Evolutionary conservation across 805 yeast species (phyloP), one percentile per base, ranked within the genome.

Genomic region (Candida railenensis): DNA sequence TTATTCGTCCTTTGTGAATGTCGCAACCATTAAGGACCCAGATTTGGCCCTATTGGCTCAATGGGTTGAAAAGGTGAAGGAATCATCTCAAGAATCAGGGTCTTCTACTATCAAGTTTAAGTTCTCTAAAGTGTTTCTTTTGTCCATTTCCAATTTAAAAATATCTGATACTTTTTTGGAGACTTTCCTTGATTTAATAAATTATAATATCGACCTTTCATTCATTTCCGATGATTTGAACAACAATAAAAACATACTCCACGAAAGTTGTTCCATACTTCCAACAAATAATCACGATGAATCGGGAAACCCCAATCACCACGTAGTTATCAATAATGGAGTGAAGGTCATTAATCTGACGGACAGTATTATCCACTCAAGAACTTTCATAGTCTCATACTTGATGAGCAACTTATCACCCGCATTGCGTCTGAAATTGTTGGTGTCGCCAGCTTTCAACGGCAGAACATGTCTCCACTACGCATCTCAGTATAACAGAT

Each of bases 391-490:
- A 15, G 64, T 72, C 3, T 53, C 66, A 45, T 61, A 65, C 46
- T 58, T 68, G n/a, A 53, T 70, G 54, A 51, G 61, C 1, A 58
- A 53, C 34, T 45, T 61, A 12, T 34, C 56, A 1, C 45, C 48
- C 1, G 49, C 49, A 3, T 52, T 57, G 0, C 44, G 61, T 3
- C 42, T 50, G 8, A 52, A 58, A 3, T 48, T 71, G 8, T 58
- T 71, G 18, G 56, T 58, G 2, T 50, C 65, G 33, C 78, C 75
- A 56, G 95, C 87, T 62, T 73, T 78, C 41, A 80, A 82, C 53
- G 96, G 95, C 3, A 77, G 92, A 52, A 82, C 85, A 1, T 91
- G 97, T 19, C 67, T 94, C 15, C 98, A 92, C 64, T 89, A 90
- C 61, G 95, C 96, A 3, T 78, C 95, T 2, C 78, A 78, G 54